phyloP scores from a whole-genome alignment of 2,329 filamentous ascomycete species.

The Metarhizium sp. region DNA sequence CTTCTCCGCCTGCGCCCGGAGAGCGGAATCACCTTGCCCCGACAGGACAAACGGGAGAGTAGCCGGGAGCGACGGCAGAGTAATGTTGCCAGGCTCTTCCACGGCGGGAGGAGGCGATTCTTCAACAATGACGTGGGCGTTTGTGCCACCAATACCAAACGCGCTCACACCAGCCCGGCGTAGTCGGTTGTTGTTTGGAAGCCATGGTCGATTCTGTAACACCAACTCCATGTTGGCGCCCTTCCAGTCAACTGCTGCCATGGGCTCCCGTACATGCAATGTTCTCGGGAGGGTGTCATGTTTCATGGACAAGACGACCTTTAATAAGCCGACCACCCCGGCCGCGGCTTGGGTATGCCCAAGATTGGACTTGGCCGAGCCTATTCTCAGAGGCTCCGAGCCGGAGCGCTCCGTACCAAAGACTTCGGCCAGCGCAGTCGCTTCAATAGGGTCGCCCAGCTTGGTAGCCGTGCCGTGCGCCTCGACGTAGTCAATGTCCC shows the following conservation, averaged over 20 bases:
- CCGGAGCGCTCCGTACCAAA: not conserved
- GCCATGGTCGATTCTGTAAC: too few species aligned
- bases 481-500: not conserved
- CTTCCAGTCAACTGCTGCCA: slow-evolving; percentile 7
- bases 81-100: too few species aligned
- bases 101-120: not conserved
- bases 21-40: too few species aligned
- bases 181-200: slow-evolving; percentile 1
- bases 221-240: slow-evolving; percentile 9
- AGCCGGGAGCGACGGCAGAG: too few species aligned
- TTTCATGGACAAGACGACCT: slow-evolving; percentile 31
- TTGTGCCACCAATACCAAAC: slow-evolving; percentile 41
- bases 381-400: slow-evolving; percentile 25
- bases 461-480: not conserved
- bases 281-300: slow-evolving; percentile 28
- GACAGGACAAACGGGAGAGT: too few species aligned
- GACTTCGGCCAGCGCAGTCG: not conserved
- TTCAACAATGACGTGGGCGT: slow-evolving; percentile 32
- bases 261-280: slow-evolving; percentile 7
- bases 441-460: not conserved
- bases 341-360: slow-evolving; percentile 55
- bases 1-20: too few species aligned
- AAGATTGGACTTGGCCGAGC: slow-evolving; percentile 54
- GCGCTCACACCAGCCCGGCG: slow-evolving; percentile 35
- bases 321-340: slow-evolving; percentile 47